Evolutionary conservation across 768 basidiomycete genomes (phyloP).

Genomic region (Sporobolomyces phaffii): DNA sequence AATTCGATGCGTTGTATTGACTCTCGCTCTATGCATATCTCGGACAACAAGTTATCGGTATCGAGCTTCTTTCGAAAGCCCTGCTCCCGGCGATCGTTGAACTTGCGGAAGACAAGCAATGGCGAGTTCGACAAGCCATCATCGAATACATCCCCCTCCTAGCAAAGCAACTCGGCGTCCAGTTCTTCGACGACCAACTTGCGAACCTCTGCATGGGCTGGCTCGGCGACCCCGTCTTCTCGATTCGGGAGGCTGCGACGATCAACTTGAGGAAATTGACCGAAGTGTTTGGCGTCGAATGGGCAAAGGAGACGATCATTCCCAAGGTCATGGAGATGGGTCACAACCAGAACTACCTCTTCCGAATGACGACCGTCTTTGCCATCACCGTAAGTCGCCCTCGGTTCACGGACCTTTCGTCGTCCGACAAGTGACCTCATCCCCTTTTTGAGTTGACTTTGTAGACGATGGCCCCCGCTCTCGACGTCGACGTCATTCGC

Average conservation of each 20-base stretch:
- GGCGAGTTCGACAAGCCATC: conserved; percentile 98
- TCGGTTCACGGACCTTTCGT: too few species aligned
- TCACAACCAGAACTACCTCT: conserved; percentile 90
- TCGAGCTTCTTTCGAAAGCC: conserved; percentile 86
- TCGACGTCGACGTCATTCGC: conserved; percentile 74
- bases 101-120: conserved; percentile 97
- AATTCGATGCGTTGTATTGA: background rate
- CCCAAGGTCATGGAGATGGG: conserved; percentile 98
- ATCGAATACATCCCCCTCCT: conserved; percentile 99
- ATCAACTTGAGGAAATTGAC: conserved; percentile 93
- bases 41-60: conserved; percentile 99
- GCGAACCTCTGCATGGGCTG: conserved; percentile 97
- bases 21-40: background rate
- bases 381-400: conserved; percentile 73
- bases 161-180: conserved; percentile 91
- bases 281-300: conserved; percentile 96
- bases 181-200: conserved; percentile 96
- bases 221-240: conserved; percentile 96
- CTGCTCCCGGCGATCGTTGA: conserved; percentile 96
- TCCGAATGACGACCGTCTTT: conserved; percentile 97
- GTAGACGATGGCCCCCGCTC: conserved; percentile 88
- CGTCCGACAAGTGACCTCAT: background rate
- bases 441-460: background rate
- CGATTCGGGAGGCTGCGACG: conserved; percentile 96
- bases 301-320: conserved; percentile 87